phyloP scores from a whole-genome alignment of 2,329 filamentous ascomycete species.

The Calonectria ilicicola region DNA sequence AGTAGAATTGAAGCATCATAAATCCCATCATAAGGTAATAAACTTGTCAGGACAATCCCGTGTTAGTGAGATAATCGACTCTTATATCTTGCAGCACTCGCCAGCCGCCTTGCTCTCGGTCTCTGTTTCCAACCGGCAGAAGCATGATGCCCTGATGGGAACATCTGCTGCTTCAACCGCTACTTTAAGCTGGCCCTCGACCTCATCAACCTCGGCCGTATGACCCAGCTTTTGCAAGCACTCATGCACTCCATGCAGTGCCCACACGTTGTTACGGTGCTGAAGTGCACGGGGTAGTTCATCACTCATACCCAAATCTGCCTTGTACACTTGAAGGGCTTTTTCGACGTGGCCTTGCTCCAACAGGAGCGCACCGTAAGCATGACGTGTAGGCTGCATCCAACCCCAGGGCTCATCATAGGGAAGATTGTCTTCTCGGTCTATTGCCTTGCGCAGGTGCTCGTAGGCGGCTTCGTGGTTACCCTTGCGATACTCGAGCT shows the following conservation, averaged over 20 bases:
- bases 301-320: constrained; percentile 70
- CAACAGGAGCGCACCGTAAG: constrained; percentile 75
- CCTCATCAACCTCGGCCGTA: constrained; percentile 47
- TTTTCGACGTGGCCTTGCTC: constrained; percentile 72
- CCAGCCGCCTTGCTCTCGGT: not conserved
- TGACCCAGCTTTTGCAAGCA: constrained; percentile 68
- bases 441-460: constrained; percentile 67
- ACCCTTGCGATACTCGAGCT: constrained; percentile 76
- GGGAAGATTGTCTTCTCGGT: constrained; percentile 70
- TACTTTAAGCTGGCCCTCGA: not conserved
- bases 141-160: constrained; percentile 13
- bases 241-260: constrained; percentile 79
- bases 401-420: constrained; percentile 84
- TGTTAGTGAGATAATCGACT: not conserved
- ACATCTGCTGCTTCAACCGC: constrained; percentile 8
- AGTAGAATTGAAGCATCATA: not conserved
- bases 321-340: constrained; percentile 68
- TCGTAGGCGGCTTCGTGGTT: constrained; percentile 70
- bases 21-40: not conserved
- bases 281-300: constrained; percentile 72
- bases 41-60: not conserved
- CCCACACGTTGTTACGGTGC: constrained; percentile 82
- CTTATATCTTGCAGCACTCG: constrained; percentile 7
- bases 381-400: constrained; percentile 82
- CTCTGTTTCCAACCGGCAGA: constrained; percentile 8